phyloP scores from a whole-genome alignment of 2,329 filamentous ascomycete genomes.

The Colletotrichum simmondsii region DNA sequence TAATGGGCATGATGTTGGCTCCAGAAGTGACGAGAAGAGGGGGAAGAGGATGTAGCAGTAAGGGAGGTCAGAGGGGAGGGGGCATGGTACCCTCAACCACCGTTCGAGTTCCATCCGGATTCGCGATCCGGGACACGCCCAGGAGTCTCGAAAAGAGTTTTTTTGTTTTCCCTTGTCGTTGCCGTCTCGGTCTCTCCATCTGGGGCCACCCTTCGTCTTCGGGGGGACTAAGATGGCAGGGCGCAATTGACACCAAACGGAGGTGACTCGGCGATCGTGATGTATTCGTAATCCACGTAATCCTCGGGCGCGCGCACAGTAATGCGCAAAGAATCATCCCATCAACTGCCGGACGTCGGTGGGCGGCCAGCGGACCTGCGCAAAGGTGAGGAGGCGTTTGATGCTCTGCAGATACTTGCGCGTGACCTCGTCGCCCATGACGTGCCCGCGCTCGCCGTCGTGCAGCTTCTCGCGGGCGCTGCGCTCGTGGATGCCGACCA shows the following conservation, averaged over 20 bases:
- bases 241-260: neutral
- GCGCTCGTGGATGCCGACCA: slow-evolving; percentile 99
- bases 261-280: neutral
- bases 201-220: neutral
- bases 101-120: slow-evolving; percentile 3
- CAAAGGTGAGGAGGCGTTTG: slow-evolving; percentile 95
- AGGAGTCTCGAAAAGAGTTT: neutral
- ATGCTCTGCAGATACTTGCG: slow-evolving; percentile 98
- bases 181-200: neutral
- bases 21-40: too few species aligned
- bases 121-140: neutral
- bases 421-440: slow-evolving; percentile 96
- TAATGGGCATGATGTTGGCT: neutral
- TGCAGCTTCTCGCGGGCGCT: slow-evolving; percentile 96
- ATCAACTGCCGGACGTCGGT: slow-evolving; percentile 93
- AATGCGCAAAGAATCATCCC: slow-evolving; percentile 66
- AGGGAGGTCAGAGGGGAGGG: neutral
- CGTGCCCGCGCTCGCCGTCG: slow-evolving; percentile 87
- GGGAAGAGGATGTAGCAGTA: neutral
- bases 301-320: too few species aligned
- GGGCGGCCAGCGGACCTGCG: slow-evolving; percentile 95
- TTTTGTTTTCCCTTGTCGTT: neutral
- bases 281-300: too few species aligned
- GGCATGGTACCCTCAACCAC: neutral
- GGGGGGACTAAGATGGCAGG: neutral